Base-by-base conservation (phyloP, 1,284 basidiomycete species). In the Papiliotrema nemorosa region DNA sequence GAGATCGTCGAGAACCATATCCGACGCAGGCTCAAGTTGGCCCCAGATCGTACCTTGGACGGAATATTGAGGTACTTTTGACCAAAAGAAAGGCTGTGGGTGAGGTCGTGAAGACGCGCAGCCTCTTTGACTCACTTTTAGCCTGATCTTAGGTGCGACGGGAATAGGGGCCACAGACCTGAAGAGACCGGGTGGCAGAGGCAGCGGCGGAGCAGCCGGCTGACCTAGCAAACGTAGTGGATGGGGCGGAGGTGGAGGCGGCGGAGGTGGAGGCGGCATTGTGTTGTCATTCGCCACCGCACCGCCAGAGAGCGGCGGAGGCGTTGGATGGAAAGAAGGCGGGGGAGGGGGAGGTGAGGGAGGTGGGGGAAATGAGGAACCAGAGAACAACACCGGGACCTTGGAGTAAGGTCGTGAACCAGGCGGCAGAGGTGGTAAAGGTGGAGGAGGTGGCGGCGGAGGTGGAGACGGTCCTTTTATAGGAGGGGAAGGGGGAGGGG, bases 1-100 rank as follows among this genome's bases (percentile, higher is more conserved):
- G 16, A 93, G 73, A 61, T 92, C 90, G 18, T 79, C 78, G 58
- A 91, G 68, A 48, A 84, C 79, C 42, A 90, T 2, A 78, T 63
- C 22, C 9, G 41, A 26, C 12, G 70, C 71, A 0, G 69, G 36
- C 1, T 73, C 67, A 3, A 83, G 60, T 27, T 88, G 84, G 52
- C 77, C 79, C 90, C 90, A 94, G 5, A 93, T 79, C 0, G 86
- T 88, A 3, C 79, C 70, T 16, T 66, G 60, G 3, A 80, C 66
- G 9, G 70, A 65, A 18, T 78, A 66, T 5, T 70, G 70, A 6
- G 79, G 74, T 7, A 91, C 57, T 64, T 94, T 93, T 58, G 84
- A 87, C 90, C 91, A 94, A 70, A 91, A 91, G 73, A 94, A 89
- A 0, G 90, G 87, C 70, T 86, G 49, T 24, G 24, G 12, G 18